Conservation (phyloP, 1,284 basidiomycete genomes). For the Melanopsichium pennsylvanicum region DNA sequence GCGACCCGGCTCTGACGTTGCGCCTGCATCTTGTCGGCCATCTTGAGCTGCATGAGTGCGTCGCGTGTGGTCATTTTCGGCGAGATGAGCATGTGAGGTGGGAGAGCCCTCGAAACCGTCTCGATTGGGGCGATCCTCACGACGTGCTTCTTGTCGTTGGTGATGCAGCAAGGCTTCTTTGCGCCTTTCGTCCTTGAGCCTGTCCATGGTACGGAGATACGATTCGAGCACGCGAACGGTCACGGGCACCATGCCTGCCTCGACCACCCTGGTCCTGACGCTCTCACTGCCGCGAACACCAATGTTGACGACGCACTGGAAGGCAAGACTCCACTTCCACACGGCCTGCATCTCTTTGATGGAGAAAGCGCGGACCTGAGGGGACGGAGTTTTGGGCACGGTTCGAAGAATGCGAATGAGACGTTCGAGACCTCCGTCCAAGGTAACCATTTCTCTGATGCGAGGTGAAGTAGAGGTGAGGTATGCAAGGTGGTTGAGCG, state of each 20-base stretch:
- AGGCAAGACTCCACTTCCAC: conserved; percentile 71
- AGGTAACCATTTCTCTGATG: conserved; percentile 96
- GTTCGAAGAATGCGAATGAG: conserved; percentile 78
- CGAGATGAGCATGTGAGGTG: conserved; percentile 3
- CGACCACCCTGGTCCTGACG: conserved; percentile 84
- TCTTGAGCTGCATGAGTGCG: conserved; percentile 13
- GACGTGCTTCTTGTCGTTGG: conserved; percentile 37
- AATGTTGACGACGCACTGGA: conserved; percentile 97
- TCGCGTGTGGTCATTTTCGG: conserved; percentile 14
- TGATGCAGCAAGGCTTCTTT: conserved; percentile 30
- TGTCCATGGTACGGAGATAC: conserved; percentile 69
- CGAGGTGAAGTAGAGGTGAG: conserved; percentile 96
- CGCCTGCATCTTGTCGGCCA: not conserved
- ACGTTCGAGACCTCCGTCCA: conserved; percentile 95
- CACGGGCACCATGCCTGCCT: conserved; percentile 92
- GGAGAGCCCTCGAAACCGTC: conserved; percentile 15
- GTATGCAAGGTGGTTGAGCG: conserved; percentile 93
- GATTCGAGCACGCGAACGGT: conserved; percentile 93
- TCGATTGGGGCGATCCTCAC: conserved; percentile 30
- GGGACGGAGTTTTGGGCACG: conserved; percentile 38
- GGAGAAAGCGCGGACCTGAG: conserved; percentile 27
- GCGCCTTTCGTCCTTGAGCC: conserved; percentile 39
- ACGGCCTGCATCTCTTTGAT: conserved; percentile 62
- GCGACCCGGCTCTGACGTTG: not conserved
- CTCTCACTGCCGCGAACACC: conserved; percentile 94